Base-by-base conservation (phyloP, 495 filamentous ascomycete genomes). In the Cudoniella acicularis region DNA sequence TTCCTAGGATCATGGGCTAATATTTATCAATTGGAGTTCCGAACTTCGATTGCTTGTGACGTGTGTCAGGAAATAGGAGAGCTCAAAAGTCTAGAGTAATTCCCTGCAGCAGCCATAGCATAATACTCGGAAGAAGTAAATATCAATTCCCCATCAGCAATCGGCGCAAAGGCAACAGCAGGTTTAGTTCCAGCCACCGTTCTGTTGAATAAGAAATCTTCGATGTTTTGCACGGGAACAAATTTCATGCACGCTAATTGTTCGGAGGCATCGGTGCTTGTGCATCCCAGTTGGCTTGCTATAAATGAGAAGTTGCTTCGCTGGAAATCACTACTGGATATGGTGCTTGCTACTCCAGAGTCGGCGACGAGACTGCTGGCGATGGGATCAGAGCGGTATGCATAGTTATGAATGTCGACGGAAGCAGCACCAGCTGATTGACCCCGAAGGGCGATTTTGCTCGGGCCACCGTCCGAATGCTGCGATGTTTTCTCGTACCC, bases 401-500 rank as follows among this genome's bases (percentile, higher is more conserved):
- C 77, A 56, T 75, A 77, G 36, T 72, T 72, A 36, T 73, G 60
- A 16, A 73, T 66, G 53, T 77, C 74, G 10, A 66, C 71, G 1
- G 67, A 67, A 0, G 75, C 68, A 18, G 71, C 73, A 10, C 77
- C 76, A 1, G 76, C 72, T 0, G 75, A 77, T 52, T 77, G 76
- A 3, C 76, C 78, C 77, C 49, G 30, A 3, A 52, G 10, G 23
- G 26, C 49, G 9, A 52, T 52, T 52, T 36, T 49, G 17, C 16
- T 18, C 11, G 46, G 68, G 59, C 83, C 74, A 22, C 81, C 81
- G 30, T n/a, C 81, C 81, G 60, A 84, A 85, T 9, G 63, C 72
- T 51, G 73, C 69, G 59, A 90, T 89, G 62, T 90, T 74, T 58
- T 82, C 75, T 54, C 87, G 79, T 18, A 90, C 74, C 69, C 74